These are phyloP conservation scores for Fusarium metavorans DNA, from an alignment of 2,329 filamentous ascomycete genomes.

Conservation along the genomic window DNA sequence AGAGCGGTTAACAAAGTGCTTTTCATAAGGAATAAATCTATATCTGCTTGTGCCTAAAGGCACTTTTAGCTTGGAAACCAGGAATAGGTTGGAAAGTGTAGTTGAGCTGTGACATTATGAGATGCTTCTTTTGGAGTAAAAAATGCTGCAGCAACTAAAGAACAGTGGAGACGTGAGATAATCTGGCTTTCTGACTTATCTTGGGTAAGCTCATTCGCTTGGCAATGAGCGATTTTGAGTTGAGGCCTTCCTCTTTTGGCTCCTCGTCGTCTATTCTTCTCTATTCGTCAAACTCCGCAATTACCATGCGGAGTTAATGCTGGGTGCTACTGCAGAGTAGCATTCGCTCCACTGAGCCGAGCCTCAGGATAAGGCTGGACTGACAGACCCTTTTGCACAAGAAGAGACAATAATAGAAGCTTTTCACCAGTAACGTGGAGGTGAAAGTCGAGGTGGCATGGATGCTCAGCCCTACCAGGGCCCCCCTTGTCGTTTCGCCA, in stretches of 20 bases:
- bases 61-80: slow-evolving; percentile 31
- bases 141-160: slow-evolving; percentile 31
- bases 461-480: background rate
- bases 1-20: slow-evolving; percentile 19
- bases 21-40: background rate
- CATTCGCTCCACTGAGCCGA: background rate
- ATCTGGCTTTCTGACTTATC: background rate
- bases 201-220: background rate
- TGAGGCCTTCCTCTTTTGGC: background rate
- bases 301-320: background rate
- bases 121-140: slow-evolving; percentile 3
- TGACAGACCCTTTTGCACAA: background rate
- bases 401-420: background rate
- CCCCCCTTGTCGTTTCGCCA: background rate
- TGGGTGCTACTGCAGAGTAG: background rate
- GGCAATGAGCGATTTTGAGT: slow-evolving; percentile 1
- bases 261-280: slow-evolving; percentile 10
- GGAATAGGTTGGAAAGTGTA: slow-evolving; percentile 19
- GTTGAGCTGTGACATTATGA: slow-evolving; percentile 17
- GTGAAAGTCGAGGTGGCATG: background rate
- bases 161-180: slow-evolving; percentile 7
- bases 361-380: background rate
- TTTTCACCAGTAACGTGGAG: background rate
- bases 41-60: background rate
- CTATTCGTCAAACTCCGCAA: background rate